Evolutionary conservation across 805 yeast species (phyloP).

Genomic region (Zygosaccharomyces pseudorouxii): DNA sequence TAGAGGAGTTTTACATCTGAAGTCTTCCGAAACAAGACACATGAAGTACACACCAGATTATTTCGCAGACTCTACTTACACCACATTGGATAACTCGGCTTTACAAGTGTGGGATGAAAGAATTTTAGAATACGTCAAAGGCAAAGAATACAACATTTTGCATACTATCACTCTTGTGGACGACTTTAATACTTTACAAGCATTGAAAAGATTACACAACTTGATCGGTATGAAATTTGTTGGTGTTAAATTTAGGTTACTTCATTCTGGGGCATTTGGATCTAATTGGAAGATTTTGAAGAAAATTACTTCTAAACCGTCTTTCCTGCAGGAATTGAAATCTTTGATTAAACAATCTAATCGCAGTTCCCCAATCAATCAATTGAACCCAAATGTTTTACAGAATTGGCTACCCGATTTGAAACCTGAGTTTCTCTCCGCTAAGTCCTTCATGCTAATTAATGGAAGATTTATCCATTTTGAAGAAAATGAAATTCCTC

Average conservation of each 20-base stretch:
- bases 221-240: constrained; percentile 24
- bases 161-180: constrained; percentile 55
- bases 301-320: constrained; percentile 17
- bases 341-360: not conserved
- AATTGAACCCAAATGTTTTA: constrained; percentile 11
- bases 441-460: constrained; percentile 41
- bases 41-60: constrained; percentile 48
- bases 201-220: constrained; percentile 43
- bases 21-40: constrained; percentile 41
- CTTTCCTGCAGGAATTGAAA: constrained; percentile 25
- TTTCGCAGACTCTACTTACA: constrained; percentile 31
- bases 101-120: constrained; percentile 18
- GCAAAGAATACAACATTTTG: constrained; percentile 22
- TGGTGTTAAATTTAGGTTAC: constrained; percentile 40
- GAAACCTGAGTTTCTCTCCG: constrained; percentile 21
- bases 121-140: constrained; percentile 21
- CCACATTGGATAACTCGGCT: constrained; percentile 24
- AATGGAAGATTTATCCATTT: constrained; percentile 52
- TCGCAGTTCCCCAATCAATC: constrained; percentile 7
- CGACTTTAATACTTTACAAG: constrained; percentile 40
- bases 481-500: constrained; percentile 24
- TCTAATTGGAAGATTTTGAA: constrained; percentile 22
- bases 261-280: constrained; percentile 29
- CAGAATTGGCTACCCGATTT: constrained; percentile 29
- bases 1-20: constrained; percentile 30